phyloP scores from a whole-genome alignment of 768 basidiomycete genomes.

The Leucocoprinus leucothites region DNA sequence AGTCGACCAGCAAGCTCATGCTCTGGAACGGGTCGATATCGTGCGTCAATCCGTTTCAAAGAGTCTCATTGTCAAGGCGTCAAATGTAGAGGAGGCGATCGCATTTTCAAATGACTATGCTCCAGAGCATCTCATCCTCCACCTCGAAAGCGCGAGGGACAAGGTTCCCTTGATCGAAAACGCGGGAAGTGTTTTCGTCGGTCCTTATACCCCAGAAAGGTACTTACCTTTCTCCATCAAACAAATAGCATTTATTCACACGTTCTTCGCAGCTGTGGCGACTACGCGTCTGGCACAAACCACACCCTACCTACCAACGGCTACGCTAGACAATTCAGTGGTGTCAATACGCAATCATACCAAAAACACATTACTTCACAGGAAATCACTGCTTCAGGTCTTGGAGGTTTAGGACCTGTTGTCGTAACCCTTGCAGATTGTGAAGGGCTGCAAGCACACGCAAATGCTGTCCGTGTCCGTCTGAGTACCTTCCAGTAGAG shows the following conservation, averaged over 20 bases:
- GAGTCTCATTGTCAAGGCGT: conserved; percentile 81
- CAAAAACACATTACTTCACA: conserved; percentile 99
- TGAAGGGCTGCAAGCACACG: conserved; percentile 93
- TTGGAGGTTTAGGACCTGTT: conserved; percentile 77
- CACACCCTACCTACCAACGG: conserved; percentile 97
- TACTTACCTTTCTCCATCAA: conserved; percentile 27
- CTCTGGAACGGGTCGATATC: conserved; percentile 86
- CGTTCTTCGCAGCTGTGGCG: conserved; percentile 71
- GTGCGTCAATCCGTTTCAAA: conserved; percentile 85
- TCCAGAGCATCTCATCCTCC: conserved; percentile 95
- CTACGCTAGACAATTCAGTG: conserved; percentile 97
- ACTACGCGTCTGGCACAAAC: conserved; percentile 98
- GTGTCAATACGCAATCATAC: conserved; percentile 96
- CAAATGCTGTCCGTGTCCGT: conserved; percentile 91
- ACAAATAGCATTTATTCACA: conserved; percentile 7
- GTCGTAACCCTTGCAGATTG: conserved; percentile 91
- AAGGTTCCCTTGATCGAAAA: conserved; percentile 73
- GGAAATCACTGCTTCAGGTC: conserved; percentile 78
- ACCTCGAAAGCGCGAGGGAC: conserved; percentile 69
- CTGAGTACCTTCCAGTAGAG: conserved; percentile 30
- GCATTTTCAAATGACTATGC: conserved; percentile 96
- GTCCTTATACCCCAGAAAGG: conserved; percentile 95
- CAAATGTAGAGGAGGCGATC: conserved; percentile 71
- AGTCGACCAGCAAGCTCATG: conserved; percentile 83
- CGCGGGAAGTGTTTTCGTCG: conserved; percentile 96